Evolutionary conservation across 495 filamentous ascomycete genomes (phyloP).

Genomic region (Tuber brumale): DNA sequence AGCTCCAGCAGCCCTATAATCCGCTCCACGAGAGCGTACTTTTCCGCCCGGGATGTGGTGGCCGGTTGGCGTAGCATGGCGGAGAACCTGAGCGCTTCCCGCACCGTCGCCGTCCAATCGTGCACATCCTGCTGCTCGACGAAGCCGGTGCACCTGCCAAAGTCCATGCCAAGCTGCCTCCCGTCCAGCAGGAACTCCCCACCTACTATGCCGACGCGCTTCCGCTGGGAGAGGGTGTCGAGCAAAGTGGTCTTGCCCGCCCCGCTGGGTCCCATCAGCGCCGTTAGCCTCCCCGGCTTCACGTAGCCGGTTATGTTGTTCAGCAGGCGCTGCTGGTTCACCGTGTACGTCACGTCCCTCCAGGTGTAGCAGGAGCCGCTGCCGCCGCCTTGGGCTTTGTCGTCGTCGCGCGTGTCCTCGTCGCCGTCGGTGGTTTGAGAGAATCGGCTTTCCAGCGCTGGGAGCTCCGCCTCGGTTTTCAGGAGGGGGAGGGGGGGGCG

Average conservation of each 20-base stretch:
- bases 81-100: constrained; percentile 57
- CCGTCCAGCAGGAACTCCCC: constrained; percentile 62
- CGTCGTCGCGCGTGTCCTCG: constrained; percentile 13
- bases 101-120: constrained; percentile 52
- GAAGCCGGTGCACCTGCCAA: constrained; percentile 50
- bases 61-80: constrained; percentile 54
- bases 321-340: constrained; percentile 58
- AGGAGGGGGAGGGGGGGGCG: neutral
- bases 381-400: constrained; percentile 24
- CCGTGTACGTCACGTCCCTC: constrained; percentile 55
- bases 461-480: neutral
- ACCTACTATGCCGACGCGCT: constrained; percentile 54
- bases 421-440: constrained; percentile 11
- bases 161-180: constrained; percentile 52
- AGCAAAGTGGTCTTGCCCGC: constrained; percentile 57
- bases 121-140: constrained; percentile 47
- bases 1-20: constrained; percentile 51
- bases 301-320: constrained; percentile 68
- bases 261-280: constrained; percentile 62
- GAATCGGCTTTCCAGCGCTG: neutral
- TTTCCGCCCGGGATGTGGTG: constrained; percentile 50
- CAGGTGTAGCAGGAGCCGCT: constrained; percentile 57
- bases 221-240: constrained; percentile 57
- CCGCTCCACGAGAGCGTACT: constrained; percentile 51
- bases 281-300: constrained; percentile 73